Percentiles rank a stretch among this genome's conserved stretches.
These are phyloP conservation scores for Boletus vermiculosoides DNA, from an alignment of 768 basidiomycete genomes.

Conservation along the genomic window DNA sequence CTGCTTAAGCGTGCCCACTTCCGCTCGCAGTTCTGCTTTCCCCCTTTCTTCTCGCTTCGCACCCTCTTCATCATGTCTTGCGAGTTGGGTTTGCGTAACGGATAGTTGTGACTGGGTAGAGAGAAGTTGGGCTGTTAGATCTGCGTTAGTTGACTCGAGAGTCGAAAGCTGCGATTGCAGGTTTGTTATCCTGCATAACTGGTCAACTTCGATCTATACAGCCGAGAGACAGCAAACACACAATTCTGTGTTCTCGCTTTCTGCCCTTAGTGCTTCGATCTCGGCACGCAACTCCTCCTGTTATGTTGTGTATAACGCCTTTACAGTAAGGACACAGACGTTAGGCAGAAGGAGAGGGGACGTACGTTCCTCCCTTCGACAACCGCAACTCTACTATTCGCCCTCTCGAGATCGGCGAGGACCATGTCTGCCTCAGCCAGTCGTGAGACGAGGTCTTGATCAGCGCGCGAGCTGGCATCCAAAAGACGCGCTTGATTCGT, in stretches of 20 bases:
- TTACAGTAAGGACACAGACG: not conserved
- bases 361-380: conserved; percentile 91
- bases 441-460: conserved; percentile 89
- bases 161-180: conserved; percentile 74
- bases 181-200: conserved; percentile 13
- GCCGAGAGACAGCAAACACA: conserved; percentile 34
- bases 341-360: not conserved
- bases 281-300: conserved; percentile 95
- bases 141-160: conserved; percentile 56
- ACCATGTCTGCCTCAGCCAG: conserved; percentile 95
- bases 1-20: conserved; percentile 65
- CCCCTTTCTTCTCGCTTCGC: conserved; percentile 20
- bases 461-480: conserved; percentile 89
- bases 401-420: conserved; percentile 88
- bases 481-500: conserved; percentile 89
- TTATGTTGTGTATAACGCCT: not conserved
- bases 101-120: conserved; percentile 22
- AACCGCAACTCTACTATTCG: conserved; percentile 89
- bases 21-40: conserved; percentile 43
- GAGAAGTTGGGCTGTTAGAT: conserved; percentile 16
- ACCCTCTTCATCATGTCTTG: conserved; percentile 15
- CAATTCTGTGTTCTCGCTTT: conserved; percentile 68
- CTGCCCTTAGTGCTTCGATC: conserved; percentile 86
- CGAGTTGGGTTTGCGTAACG: conserved; percentile 15
- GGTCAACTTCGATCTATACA: not conserved